Evolutionary conservation across 1,284 basidiomycete genomes (phyloP).

Genomic region (Marasmius sp.): DNA sequence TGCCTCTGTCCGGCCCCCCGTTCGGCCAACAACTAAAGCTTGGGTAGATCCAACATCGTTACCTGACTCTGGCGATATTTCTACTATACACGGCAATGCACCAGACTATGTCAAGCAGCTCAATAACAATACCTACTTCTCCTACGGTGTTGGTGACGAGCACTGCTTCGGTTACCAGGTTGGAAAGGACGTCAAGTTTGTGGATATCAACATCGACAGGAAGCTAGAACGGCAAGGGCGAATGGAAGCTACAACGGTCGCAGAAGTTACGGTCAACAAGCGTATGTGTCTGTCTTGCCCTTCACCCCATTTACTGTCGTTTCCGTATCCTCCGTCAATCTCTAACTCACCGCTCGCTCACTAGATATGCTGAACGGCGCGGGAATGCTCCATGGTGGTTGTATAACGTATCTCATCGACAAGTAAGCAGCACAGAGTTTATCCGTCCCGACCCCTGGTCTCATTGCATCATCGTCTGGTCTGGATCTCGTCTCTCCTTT

Average conservation of each 20-base stretch:
- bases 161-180: constrained; percentile 60
- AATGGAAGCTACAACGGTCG: constrained; percentile 56
- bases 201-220: constrained; percentile 52
- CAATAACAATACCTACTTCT: constrained; percentile 60
- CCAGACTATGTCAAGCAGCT: constrained; percentile 61
- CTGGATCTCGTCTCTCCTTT: not conserved
- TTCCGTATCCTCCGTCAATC: not conserved
- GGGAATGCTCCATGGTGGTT: constrained; percentile 71
- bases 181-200: constrained; percentile 56
- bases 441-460: not conserved
- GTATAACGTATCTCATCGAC: constrained; percentile 69
- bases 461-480: not conserved
- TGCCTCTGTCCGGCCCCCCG: not conserved
- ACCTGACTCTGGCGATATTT: constrained; percentile 52
- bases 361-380: constrained; percentile 74
- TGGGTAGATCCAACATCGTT: constrained; percentile 66
- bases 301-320: not conserved
- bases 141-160: constrained; percentile 63
- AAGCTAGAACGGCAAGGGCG: constrained; percentile 44
- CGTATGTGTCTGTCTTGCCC: constrained; percentile 34
- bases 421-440: constrained; percentile 43
- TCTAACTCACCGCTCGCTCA: not conserved
- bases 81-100: constrained; percentile 59
- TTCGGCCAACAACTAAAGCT: constrained; percentile 27
- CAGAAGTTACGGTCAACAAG: constrained; percentile 61